Conservation (phyloP, 2,329 filamentous ascomycete species). For the Aspergillus phoenicis region DNA sequence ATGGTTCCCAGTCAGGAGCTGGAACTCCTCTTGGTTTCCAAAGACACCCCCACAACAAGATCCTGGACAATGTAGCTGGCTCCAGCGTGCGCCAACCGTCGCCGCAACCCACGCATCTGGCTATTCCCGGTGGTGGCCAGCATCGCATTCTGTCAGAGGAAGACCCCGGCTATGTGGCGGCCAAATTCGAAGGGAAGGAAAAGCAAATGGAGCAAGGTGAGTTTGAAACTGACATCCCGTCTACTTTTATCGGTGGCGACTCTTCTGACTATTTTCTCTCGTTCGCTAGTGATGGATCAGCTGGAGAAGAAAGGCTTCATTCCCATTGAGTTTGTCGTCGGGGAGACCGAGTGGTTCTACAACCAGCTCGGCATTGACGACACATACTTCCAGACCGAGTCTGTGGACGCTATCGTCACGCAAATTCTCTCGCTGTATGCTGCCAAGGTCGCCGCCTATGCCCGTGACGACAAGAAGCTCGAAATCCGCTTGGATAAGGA, state of each 20-base stretch:
- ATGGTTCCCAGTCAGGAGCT: conserved; percentile 38
- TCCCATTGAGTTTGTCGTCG: conserved; percentile 76
- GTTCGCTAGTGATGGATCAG: conserved; percentile 70
- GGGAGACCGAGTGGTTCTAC: conserved; percentile 95
- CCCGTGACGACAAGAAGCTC: conserved; percentile 87
- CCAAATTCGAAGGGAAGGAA: conserved; percentile 88
- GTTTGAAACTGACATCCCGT: conserved; percentile 25
- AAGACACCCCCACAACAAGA: conserved; percentile 55
- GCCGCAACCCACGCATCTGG: conserved; percentile 84
- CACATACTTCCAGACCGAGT: conserved; percentile 95
- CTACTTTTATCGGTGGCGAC: not conserved
- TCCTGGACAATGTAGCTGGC: conserved; percentile 58
- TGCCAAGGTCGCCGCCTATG: conserved; percentile 91
- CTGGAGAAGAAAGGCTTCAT: conserved; percentile 83
- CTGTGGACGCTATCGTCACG: conserved; percentile 81
- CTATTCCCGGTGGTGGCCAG: conserved; percentile 61
- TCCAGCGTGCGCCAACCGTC: conserved; percentile 70
- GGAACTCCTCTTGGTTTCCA: conserved; percentile 48
- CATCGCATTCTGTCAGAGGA: conserved; percentile 81
- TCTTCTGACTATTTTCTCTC: not conserved
- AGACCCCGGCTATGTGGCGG: conserved; percentile 91
- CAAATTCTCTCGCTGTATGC: conserved; percentile 96
- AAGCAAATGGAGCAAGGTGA: conserved; percentile 83
- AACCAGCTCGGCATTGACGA: conserved; percentile 96
- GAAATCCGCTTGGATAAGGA: conserved; percentile 97